A percentile compares a stretch with the other conserved stretches of the same genome.
Evolutionary conservation across 2,329 filamentous ascomycete genomes (phyloP).

Genomic region (Leptographium lundbergii): DNA sequence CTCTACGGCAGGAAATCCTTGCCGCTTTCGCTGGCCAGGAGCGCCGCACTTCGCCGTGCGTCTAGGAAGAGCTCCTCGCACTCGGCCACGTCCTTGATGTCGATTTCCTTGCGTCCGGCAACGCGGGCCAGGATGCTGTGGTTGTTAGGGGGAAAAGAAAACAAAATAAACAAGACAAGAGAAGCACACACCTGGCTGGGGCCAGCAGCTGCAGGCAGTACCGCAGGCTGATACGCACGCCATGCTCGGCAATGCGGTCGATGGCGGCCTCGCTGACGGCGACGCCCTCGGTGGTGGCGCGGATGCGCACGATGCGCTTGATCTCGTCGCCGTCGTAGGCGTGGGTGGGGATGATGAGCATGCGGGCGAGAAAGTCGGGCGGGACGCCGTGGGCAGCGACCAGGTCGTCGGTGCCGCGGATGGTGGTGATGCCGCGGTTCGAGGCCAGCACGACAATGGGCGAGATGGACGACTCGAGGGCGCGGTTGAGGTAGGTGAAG

Average conservation of each 20-base stretch:
- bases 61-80: constrained; percentile 79
- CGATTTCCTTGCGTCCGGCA: constrained; percentile 64
- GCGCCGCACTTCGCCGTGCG: constrained; percentile 61
- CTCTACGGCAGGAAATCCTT: constrained; percentile 50
- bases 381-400: constrained; percentile 87
- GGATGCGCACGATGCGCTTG: constrained; percentile 77
- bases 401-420: constrained; percentile 74
- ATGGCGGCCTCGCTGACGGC: constrained; percentile 70
- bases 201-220: constrained; percentile 90
- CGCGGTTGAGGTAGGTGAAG: constrained; percentile 97
- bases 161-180: not conserved
- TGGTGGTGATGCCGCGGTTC: constrained; percentile 86
- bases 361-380: constrained; percentile 79
- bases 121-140: constrained; percentile 74
- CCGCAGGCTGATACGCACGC: constrained; percentile 76
- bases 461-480: constrained; percentile 87
- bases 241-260: constrained; percentile 75
- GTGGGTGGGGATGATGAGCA: constrained; percentile 92
- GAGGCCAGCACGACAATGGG: constrained; percentile 96
- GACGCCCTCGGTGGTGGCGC: constrained; percentile 70
- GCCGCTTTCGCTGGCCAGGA: constrained; percentile 51
- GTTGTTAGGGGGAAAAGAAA: not conserved
- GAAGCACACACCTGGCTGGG: constrained; percentile 52
- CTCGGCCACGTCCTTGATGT: constrained; percentile 64
- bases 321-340: constrained; percentile 84